Base-by-base conservation (phyloP, 805 yeast genomes). In the Yarrowia phangngaensis region DNA sequence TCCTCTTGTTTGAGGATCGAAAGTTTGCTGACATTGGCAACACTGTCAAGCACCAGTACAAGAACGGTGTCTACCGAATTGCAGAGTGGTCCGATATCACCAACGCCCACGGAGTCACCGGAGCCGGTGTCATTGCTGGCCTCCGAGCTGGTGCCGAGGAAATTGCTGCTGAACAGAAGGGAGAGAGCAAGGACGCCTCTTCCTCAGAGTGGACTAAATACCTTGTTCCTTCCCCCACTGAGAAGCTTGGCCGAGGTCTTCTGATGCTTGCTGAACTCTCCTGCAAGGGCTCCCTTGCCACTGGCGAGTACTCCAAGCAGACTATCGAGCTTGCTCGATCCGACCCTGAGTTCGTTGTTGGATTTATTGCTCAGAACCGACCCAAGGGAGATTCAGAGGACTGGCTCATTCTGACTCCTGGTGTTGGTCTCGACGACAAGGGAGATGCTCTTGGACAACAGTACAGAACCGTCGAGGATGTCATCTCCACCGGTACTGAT, bases 21-120 rank as follows among this genome's bases (percentile, higher is more conserved):
- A 92, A 92, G 69, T 92, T 92, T 67, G 98, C 99, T 17, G 99
- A 92, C 66, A 92, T 92, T 58, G 99, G 99, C 13, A 87, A 89
- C 62, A 92, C 98, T 1, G 98, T 92, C 49, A 89, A 90, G 68
- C 76, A 86, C 34, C 98, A 92, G 67, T 92, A 90, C 66, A 71
- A 84, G 23, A 86, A 94, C 28, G 98, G 98, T 34, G 82, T 86
- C 8, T 88, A 79, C 70, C 80, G 78, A 61, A 90, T 90, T 53
- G 92, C 95, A 11, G 70, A 80, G 59, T 92, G 98, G 98, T 80
- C 97, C 0, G 96, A 92, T 61, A 88, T 92, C 57, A 90, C 97
- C 26, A 92, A 92, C 65, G 97, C 97, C 0, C 98, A 92, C 60
- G 95, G 97, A 52, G 89, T 92, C 23, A 90, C 97, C 2, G 99